Percentiles rank a stretch among this genome's conserved stretches.
Conservation (phyloP, 805 yeast genomes). For the Pichia nanzhaoensis region DNA sequence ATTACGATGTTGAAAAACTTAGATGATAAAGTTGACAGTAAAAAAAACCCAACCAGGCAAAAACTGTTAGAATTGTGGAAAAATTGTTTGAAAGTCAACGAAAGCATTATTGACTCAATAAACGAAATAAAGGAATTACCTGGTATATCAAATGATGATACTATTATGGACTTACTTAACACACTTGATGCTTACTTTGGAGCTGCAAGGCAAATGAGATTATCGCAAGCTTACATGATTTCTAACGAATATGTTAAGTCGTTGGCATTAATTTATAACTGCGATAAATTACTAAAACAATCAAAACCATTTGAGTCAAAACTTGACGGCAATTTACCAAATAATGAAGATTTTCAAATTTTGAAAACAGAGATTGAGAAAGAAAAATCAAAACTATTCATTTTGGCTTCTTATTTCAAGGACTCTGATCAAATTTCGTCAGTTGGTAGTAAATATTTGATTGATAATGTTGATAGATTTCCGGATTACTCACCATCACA, state of each 20-base stretch:
- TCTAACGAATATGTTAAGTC: conserved; percentile 40
- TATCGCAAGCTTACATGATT: conserved; percentile 41
- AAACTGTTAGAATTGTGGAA: conserved; percentile 28
- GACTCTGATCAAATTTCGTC: conserved; percentile 15
- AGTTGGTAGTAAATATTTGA: conserved; percentile 18
- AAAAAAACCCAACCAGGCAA: conserved; percentile 19
- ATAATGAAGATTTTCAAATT: conserved; percentile 27
- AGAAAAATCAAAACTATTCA: conserved; percentile 32
- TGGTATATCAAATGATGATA: conserved; percentile 86
- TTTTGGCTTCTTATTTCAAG: conserved; percentile 41
- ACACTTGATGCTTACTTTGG: conserved; percentile 42
- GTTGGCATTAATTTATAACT: conserved; percentile 36
- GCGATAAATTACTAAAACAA: conserved; percentile 16
- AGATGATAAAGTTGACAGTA: conserved; percentile 23
- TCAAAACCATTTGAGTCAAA: conserved; percentile 2
- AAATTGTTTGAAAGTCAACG: conserved; percentile 44
- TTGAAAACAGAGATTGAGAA: conserved; percentile 20
- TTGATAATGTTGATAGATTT: conserved; percentile 27
- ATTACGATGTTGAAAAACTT: conserved; percentile 34
- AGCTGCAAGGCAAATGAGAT: conserved; percentile 35
- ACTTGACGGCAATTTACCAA: conserved; percentile 33
- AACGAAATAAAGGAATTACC: conserved; percentile 70
- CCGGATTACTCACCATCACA: conserved; percentile 24
- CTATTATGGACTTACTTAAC: conserved; percentile 47
- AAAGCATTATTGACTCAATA: conserved; percentile 45